Evolutionary conservation across 1,139 yeast genomes (phyloP), one percentile per base, ranked within the genome.

Genomic region (Protomyces lactucae-debilis): DNA sequence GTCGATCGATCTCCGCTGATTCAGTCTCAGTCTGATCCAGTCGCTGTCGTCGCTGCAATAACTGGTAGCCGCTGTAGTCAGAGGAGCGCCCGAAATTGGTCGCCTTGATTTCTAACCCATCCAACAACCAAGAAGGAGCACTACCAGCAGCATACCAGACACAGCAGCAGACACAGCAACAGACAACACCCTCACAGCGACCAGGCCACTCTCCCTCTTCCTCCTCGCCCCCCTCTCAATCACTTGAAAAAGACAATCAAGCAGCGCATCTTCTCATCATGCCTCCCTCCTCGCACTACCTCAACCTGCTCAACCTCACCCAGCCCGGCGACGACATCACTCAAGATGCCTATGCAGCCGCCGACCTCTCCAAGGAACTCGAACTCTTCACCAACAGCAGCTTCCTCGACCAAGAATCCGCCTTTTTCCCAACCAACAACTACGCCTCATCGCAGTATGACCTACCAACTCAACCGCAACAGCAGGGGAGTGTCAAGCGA

Each of bases 241-340:
- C 32, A 28, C 32, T 37, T 14, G 43, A 12, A 37, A 37, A 43
- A 43, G 14, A 5, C 16, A 6, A 4, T 16, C 25, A 43, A 43
- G 43, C 32, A 39, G 43, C 43, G 43, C 43, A 39, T 39, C 43
- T 6, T n/a, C 16, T 43, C 48, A 18, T 5, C 6, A 59, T 59
- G 63, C 63, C 63, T 18, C 55, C 66, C 16, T 60, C 59, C 25
- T 36, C 64, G 52, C 59, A 60, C 51, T 54, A 60, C 51, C 59
- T 60, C 39, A 60, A 54, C 59, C 59, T 54, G 32, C 64, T 60
- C 64, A 60, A 60, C 46, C 55, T 60, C 46, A 54, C 45, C 36
- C 64, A 60, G 57, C 39, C 59, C 16, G 59, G 48, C 55, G 64
- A 60, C 28, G 48, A 23, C 21, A 37, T 43, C 28, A 46, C 52